These are phyloP conservation scores for Pythium utonaiense DNA, from an alignment of 352 stramenopile genomes.

Conservation along the genomic window DNA sequence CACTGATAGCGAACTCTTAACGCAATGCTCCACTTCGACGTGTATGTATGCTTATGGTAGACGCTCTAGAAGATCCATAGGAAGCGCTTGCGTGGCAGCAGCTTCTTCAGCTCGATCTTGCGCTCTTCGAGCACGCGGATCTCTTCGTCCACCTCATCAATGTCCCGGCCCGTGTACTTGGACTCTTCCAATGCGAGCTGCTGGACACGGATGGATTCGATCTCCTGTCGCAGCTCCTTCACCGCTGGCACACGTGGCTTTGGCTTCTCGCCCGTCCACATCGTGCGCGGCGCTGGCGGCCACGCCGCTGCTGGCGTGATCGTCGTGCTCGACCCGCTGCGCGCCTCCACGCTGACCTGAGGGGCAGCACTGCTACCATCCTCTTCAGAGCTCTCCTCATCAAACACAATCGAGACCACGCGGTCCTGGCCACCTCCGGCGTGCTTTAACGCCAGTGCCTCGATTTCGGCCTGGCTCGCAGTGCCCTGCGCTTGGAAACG, in stretches of 20 bases:
- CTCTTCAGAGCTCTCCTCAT: conserved; percentile 34
- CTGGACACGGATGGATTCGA: conserved; percentile 53
- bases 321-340: conserved; percentile 2
- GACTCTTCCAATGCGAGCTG: conserved; percentile 60
- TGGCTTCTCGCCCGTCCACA: conserved; percentile 38
- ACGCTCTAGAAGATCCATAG: conserved; percentile 70
- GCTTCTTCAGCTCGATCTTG: conserved; percentile 64
- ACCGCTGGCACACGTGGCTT: conserved; percentile 16
- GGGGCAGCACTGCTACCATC: conserved; percentile 1
- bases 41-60: background rate
- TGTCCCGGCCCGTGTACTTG: conserved; percentile 74
- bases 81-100: conserved; percentile 74
- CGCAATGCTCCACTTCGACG: too few relatives aligned
- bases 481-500: conserved; percentile 52
- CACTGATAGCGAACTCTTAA: too few relatives aligned
- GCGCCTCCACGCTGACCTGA: conserved; percentile 23
- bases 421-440: conserved; percentile 37
- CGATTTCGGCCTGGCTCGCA: conserved; percentile 62
- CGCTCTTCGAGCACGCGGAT: conserved; percentile 59
- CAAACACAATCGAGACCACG: conserved; percentile 60
- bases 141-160: conserved; percentile 78
- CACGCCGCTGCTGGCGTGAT: conserved; percentile 36
- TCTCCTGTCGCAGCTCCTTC: conserved; percentile 41
- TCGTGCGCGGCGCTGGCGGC: conserved; percentile 44
- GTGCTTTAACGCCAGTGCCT: conserved; percentile 47